A percentile compares a stretch with the other conserved stretches of the same genome.
phyloP scores from a whole-genome alignment of 257 asterid species.

The Penstemon eatonii region DNA sequence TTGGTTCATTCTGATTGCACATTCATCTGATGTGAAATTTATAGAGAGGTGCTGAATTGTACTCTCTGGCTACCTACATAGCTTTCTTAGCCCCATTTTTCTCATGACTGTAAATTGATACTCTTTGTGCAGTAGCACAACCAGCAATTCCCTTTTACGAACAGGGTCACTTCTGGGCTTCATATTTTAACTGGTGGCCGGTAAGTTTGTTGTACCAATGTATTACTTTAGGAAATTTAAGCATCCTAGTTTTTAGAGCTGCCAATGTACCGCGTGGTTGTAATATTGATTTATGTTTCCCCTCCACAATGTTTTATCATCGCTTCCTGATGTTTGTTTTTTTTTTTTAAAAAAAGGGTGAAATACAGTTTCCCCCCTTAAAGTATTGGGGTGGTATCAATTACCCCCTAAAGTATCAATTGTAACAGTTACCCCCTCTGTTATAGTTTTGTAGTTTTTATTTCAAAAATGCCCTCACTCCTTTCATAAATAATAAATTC shows the following conservation, averaged over 20 bases:
- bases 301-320: too few species aligned
- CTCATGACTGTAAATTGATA: slow-evolving; percentile 22
- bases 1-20: slow-evolving; percentile 28
- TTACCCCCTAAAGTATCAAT: too few species aligned
- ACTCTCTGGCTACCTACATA: slow-evolving; percentile 24
- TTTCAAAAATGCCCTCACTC: too few species aligned
- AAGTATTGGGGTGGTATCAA: too few species aligned
- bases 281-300: background rate
- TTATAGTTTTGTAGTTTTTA: too few species aligned
- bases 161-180: slow-evolving; percentile 14
- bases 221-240: slow-evolving; percentile 2
- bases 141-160: slow-evolving; percentile 1
- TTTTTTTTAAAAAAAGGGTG: too few species aligned
- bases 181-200: background rate
- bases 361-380: too few species aligned
- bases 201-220: slow-evolving; percentile 19
- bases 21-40: slow-evolving; percentile 19
- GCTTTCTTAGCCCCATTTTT: slow-evolving; percentile 20
- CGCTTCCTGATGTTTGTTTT: too few species aligned
- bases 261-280: slow-evolving; percentile 23
- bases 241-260: slow-evolving; percentile 4
- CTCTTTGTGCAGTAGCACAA: slow-evolving; percentile 21
- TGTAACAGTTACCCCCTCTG: too few species aligned
- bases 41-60: slow-evolving; percentile 27
- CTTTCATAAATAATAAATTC: too few species aligned